These are phyloP conservation scores for Claviceps maximensis DNA, from an alignment of 2,329 filamentous ascomycete genomes.

Conservation along the genomic window DNA sequence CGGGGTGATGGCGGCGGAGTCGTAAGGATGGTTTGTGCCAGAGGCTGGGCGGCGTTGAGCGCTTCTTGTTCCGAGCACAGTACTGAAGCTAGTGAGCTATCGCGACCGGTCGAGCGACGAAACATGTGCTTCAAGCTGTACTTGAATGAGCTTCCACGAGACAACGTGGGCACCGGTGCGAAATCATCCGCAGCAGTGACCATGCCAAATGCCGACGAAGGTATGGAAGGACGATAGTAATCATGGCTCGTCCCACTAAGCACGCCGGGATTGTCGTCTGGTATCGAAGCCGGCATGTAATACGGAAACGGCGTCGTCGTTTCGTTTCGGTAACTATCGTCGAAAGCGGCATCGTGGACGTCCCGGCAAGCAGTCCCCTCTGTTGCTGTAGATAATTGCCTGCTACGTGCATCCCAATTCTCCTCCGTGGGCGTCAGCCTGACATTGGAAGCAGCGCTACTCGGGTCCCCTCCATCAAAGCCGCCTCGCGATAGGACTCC, in stretches of 20 bases:
- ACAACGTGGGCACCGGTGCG: slow-evolving; percentile 11
- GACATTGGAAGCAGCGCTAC: slow-evolving; percentile 14
- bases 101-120: slow-evolving; percentile 20
- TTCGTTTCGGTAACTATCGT: slow-evolving; percentile 6
- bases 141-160: slow-evolving; percentile 22
- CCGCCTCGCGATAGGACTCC: slow-evolving; percentile 16
- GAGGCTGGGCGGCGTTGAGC: not conserved
- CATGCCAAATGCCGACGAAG: slow-evolving; percentile 29
- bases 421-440: not conserved
- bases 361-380: not conserved
- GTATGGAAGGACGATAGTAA: slow-evolving; percentile 28
- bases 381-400: not conserved
- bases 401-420: not conserved
- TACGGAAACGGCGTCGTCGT: slow-evolving; percentile 5
- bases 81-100: slow-evolving; percentile 16
- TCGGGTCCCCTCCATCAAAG: slow-evolving; percentile 6
- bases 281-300: slow-evolving; percentile 15
- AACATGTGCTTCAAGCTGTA: slow-evolving; percentile 24
- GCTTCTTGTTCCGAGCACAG: not conserved
- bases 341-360: not conserved
- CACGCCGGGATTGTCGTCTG: slow-evolving; percentile 17
- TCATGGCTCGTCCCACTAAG: slow-evolving; percentile 25
- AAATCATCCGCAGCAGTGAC: slow-evolving; percentile 12
- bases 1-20: slow-evolving; percentile 2
- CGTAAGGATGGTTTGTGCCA: not conserved